Base-by-base conservation (phyloP, 352 stramenopile genomes). In the Phytopythium helicoides region DNA sequence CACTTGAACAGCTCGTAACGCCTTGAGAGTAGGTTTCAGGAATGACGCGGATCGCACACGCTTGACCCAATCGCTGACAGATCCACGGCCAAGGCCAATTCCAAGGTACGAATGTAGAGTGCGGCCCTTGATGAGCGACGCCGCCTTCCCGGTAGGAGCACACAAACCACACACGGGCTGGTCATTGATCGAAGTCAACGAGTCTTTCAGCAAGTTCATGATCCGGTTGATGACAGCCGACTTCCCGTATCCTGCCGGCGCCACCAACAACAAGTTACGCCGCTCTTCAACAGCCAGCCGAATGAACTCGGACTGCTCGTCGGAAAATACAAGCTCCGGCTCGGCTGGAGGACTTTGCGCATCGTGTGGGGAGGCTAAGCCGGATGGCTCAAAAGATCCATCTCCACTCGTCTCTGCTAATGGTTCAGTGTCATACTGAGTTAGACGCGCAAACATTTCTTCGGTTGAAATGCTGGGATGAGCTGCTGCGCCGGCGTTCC, bases 211-310 rank as follows among this genome's bases (percentile, higher is more conserved):
- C 21, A 54, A 37, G 35, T 45, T 22, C 21, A 54, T 54, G 16
- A 54, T 45, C 25, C 35, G 44, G 35, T 54, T 54, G 15, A 54
- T 54, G 14, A 54, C 48, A 37, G 48, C 48, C 34, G 36, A 54
- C 16, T 54, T 54, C 35, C 48, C 48, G 25, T 54, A 54, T 5
- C 48, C 48, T 16, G 48, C 48, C 6, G 48, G 48, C 6, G 48
- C 48, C 34, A 54, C 48, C 16, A 54, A 23, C 6, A 54, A 37
- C 48, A 54, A n/a, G 7, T 54, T 54, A 3, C 23, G 36, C 8
- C 48, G 48, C 21, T 46, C 25, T 26, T 54, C 35, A 9, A 54
- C 48, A n/a, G 48, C 48, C 9, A 54, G 15, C 6, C 25, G 33
- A 26, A 54, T 54, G 36, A 54, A 54, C 36, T 36, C 21, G 23